Evolutionary conservation across 164 flowering plant genomes (phyloP).

Genomic region (Magnolia sinica): DNA sequence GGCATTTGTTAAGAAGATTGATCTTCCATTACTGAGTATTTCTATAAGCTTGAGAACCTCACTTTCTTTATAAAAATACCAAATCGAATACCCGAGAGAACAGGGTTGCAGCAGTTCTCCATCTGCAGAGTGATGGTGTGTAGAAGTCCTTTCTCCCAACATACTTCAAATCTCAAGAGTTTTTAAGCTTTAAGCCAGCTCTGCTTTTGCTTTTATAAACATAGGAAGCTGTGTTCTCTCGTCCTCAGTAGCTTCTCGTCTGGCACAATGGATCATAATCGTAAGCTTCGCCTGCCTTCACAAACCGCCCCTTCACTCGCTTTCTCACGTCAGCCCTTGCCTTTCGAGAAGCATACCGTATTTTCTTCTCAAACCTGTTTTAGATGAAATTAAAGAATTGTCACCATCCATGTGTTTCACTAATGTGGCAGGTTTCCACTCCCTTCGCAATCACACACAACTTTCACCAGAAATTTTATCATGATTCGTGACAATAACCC

Average conservation of each 20-base stretch:
- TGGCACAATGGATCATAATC: slow-evolving; percentile 52
- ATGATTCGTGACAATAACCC: neutral
- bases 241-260: slow-evolving; percentile 40
- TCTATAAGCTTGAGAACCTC: slow-evolving; percentile 3
- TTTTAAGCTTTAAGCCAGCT: slow-evolving; percentile 6
- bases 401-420: neutral
- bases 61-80: neutral
- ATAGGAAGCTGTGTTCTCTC: slow-evolving; percentile 27
- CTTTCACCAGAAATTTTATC: neutral
- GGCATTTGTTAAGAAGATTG: too few species aligned
- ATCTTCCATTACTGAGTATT: neutral
- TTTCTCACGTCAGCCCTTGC: slow-evolving; percentile 55
- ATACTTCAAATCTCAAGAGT: slow-evolving; percentile 14
- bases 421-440: neutral
- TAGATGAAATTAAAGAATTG: neutral
- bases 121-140: slow-evolving; percentile 15
- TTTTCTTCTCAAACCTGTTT: slow-evolving; percentile 55
- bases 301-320: slow-evolving; percentile 62
- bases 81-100: neutral
- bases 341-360: slow-evolving; percentile 59
- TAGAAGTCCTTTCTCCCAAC: slow-evolving; percentile 3
- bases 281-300: slow-evolving; percentile 56
- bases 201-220: slow-evolving; percentile 19
- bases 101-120: slow-evolving; percentile 12
- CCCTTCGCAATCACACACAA: neutral